phyloP scores from a whole-genome alignment of 441 rosid genomes.

The Euphorbia schlechtendalii region DNA sequence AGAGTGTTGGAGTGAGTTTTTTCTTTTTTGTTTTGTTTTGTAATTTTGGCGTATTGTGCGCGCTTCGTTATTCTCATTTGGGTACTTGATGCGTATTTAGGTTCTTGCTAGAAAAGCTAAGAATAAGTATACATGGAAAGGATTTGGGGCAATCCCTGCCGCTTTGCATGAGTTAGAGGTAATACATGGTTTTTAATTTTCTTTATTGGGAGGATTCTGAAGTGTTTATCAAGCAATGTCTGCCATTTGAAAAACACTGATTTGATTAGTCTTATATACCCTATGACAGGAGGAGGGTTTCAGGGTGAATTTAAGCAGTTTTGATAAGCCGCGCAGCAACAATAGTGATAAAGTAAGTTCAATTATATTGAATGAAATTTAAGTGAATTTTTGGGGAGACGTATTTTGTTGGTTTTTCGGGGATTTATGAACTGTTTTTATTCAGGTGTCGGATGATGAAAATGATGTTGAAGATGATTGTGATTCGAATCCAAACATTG shows the following conservation, averaged over 20 bases:
- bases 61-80: not conserved
- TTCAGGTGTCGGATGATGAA: constrained; percentile 55
- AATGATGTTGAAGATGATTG: constrained; percentile 42
- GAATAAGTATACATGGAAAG: constrained; percentile 88
- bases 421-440: not conserved
- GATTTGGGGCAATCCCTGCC: constrained; percentile 69
- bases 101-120: constrained; percentile 72
- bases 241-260: constrained; percentile 12
- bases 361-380: not conserved
- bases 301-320: constrained; percentile 36
- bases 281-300: constrained; percentile 50
- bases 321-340: constrained; percentile 23
- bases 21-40: not conserved
- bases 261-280: constrained; percentile 17
- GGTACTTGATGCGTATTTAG: constrained; percentile 28
- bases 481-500: constrained; percentile 45
- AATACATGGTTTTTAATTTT: not conserved
- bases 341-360: constrained; percentile 47
- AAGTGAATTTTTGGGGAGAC: not conserved
- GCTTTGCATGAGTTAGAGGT: constrained; percentile 65
- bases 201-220: not conserved
- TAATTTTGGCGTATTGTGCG: not conserved
- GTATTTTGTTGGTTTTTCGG: not conserved
- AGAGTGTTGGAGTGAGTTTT: constrained; percentile 64
- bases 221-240: not conserved